Base-by-base conservation (phyloP, 306 rosid genomes). In the Cajanus cajan region DNA sequence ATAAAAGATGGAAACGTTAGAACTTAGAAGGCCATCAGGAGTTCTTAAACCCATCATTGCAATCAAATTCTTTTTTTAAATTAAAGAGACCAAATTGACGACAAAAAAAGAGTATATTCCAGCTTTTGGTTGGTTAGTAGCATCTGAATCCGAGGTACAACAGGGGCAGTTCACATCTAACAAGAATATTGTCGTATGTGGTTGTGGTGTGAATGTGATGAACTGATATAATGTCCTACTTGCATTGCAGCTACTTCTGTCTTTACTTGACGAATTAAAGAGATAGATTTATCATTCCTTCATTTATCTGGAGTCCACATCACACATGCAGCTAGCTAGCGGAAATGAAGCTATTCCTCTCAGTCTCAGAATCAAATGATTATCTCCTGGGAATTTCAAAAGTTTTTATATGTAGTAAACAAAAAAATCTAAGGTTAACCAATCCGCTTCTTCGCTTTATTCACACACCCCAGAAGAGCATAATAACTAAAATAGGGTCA, bases 281-380 rank as follows among this genome's bases (percentile, higher is more conserved):
- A 39, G 51, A 34, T 64, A 58, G 61, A 36, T 28, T 28, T 28
- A 1, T 28, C 4, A 16, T 50, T 50, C 55, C 22, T 72, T 80
- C 67, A 50, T 15, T 19, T 45, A 77, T 51, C 66, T 68, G 33
- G n/a, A 16, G 80, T 78, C 80, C 48, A 55, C 83, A 83, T 83
- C 82, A 61, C 64, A 64, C 76, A 82, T 71, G 86, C 70, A 77
- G 62, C 36, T 63, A 47, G 22, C 4, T 14, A n/a, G 57, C 76
- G 41, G 47, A 77, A 41, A 51, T 71, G 47, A 82, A 73, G 63
- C 61, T 47, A 58, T 82, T 33, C 45, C 78, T 47, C 81, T 68
- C 21, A 0, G 28, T 50, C 21, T n/a, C 24, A n/a, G 54, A 44
- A 21, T 51, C 66, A 67, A 74, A 68, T 81, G 22, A 58, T 76